A percentile compares a stretch with the other conserved stretches of the same genome.
phyloP scores from a whole-genome alignment of 192 early-diverging fungal genomes.

The Podila epicladia region DNA sequence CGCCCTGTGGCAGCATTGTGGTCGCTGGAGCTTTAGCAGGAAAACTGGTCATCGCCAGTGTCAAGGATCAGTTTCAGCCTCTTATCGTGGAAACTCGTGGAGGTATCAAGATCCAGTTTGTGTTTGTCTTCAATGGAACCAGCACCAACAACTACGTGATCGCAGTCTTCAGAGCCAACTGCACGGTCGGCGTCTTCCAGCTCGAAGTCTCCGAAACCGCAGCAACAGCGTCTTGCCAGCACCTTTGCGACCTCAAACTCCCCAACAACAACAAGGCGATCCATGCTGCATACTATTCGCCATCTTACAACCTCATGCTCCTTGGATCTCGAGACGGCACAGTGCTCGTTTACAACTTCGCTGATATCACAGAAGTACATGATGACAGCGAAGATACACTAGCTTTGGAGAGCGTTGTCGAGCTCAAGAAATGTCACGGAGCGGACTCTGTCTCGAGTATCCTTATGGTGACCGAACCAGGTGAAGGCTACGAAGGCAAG shows the following conservation, averaged over 20 bases:
- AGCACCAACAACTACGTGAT: slow-evolving; percentile 15
- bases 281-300: slow-evolving; percentile 38
- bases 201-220: background rate
- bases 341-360: slow-evolving; percentile 27
- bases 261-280: slow-evolving; percentile 50
- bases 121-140: slow-evolving; percentile 22
- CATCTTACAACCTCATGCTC: slow-evolving; percentile 31
- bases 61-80: slow-evolving; percentile 50
- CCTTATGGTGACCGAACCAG: slow-evolving; percentile 38
- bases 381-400: background rate
- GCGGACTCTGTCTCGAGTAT: slow-evolving; percentile 45
- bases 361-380: background rate
- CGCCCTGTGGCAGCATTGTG: slow-evolving; percentile 60
- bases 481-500: slow-evolving; percentile 26
- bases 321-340: slow-evolving; percentile 41
- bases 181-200: slow-evolving; percentile 36
- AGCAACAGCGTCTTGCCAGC: slow-evolving; percentile 3
- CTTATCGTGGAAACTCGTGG: slow-evolving; percentile 27
- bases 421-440: slow-evolving; percentile 37
- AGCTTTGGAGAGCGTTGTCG: slow-evolving; percentile 16
- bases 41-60: slow-evolving; percentile 61
- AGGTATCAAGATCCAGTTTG: slow-evolving; percentile 48
- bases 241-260: slow-evolving; percentile 33
- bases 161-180: slow-evolving; percentile 44
- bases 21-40: slow-evolving; percentile 65